Conservation (phyloP, 495 filamentous ascomycete species). For the Cercophora samala region DNA sequence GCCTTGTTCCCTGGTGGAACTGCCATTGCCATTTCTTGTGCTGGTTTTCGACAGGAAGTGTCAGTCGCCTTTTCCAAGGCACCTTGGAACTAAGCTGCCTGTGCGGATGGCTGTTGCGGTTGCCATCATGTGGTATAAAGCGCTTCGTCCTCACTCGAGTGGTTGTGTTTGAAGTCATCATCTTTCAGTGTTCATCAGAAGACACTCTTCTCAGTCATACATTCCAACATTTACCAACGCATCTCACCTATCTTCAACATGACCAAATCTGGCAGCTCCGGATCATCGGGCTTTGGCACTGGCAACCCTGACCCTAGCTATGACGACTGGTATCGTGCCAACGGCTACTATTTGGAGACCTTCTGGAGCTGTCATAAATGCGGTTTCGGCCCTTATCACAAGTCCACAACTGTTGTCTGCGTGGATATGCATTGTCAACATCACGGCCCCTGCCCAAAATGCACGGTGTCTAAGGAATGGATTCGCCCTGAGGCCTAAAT, state of each 20-base stretch:
- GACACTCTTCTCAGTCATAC: not conserved
- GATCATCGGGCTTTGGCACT: not conserved
- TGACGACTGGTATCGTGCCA: no score
- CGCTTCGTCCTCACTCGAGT: not conserved
- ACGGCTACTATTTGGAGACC: not conserved
- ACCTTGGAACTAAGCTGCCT: not conserved
- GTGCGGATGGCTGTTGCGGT: not conserved
- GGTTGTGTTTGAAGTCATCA: not conserved
- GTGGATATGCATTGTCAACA: not conserved
- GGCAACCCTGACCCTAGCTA: no score
- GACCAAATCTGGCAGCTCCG: not conserved
- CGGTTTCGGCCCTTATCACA: not conserved
- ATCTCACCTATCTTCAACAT: not conserved
- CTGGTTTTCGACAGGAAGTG: not conserved
- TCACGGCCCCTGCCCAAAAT: not conserved
- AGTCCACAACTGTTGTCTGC: not conserved
- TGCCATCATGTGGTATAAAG: not conserved
- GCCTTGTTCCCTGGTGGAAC: not conserved
- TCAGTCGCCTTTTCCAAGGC: not conserved
- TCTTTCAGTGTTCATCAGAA: not conserved
- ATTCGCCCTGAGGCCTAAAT: not conserved
- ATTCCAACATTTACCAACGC: not conserved
- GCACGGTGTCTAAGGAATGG: not conserved
- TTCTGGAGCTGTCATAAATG: not conserved
- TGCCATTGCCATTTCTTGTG: conserved; percentile 4